A percentile compares a stretch with the other conserved stretches of the same genome.
These are phyloP conservation scores for Lentinula aciculospora DNA, from an alignment of 768 basidiomycete species.

Conservation along the genomic window DNA sequence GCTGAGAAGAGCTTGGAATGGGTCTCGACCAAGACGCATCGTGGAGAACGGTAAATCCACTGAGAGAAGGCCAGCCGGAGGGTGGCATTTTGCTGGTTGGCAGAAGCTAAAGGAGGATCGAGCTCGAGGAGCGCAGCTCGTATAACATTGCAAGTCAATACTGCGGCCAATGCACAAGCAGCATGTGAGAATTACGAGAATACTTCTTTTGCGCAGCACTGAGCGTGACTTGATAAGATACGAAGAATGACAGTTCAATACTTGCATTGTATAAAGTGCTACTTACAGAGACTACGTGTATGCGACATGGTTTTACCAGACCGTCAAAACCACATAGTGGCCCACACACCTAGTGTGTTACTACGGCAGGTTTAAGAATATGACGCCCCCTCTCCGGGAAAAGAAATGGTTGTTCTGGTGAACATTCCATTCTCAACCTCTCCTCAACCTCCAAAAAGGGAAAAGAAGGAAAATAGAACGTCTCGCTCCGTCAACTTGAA, in stretches of 20 bases:
- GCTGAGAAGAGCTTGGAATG: background rate
- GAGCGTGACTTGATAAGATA: no score
- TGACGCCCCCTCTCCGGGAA: constrained; percentile 48
- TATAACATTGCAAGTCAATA: no score
- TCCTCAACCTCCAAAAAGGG: background rate
- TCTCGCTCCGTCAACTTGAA: constrained; percentile 82
- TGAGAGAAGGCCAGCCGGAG: background rate
- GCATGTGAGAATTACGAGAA: no score
- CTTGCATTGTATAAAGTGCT: no score
- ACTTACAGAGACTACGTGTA: constrained; percentile 28
- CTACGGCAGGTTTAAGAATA: constrained; percentile 75
- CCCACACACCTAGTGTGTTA: constrained; percentile 36
- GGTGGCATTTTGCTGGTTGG: background rate
- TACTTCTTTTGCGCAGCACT: no score
- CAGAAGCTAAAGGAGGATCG: background rate
- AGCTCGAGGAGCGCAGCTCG: background rate
- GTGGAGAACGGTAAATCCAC: background rate
- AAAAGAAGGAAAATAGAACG: constrained; percentile 20
- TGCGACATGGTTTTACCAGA: constrained; percentile 79
- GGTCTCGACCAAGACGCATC: background rate
- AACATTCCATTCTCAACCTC: constrained; percentile 25
- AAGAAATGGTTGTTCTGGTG: constrained; percentile 38
- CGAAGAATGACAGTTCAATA: no score
- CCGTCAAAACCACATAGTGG: constrained; percentile 80
- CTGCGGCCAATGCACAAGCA: no score